Evolutionary conservation across 228 moss, liverwort and hornwort species (phyloP), one percentile per base, ranked within the genome.

Genomic region (Sphagnum magellanicum): DNA sequence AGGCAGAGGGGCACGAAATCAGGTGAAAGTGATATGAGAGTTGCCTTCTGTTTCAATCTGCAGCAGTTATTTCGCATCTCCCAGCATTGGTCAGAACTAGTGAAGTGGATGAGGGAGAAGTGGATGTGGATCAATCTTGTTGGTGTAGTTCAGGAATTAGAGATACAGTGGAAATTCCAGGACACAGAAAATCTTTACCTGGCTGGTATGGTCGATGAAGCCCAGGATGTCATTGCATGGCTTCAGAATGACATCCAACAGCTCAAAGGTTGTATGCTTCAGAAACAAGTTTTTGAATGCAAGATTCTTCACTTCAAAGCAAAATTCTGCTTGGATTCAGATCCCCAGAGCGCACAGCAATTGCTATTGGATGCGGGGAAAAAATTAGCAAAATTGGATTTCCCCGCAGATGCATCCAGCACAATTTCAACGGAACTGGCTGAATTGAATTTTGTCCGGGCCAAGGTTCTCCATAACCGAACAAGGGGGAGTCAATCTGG

Each of bases 1-100:
- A 50, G 64, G 52, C 64, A 1, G 53, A 55, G 1, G 0, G 53
- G 53, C 53, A 55, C 1, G 77, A 73, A 64, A 4, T 2, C 12
- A n/a, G 49, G 73, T 49, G 60, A 77, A 48, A 73, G 77, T 4
- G 77, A 78, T 51, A 78, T 78, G 70, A 62, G 78, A 78, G 74
- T 74, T 63, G 78, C 78, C 8, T 50, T 74, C 2, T 78, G 71
- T 63, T 63, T 51, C 63, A 70, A 74, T 71, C 50, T 74, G 74
- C 69, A 78, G 67, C 65, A 63, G 11, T 59, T 74, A 63, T 63
- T 61, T 16, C 48, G 51, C 13, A 5, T 51, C 52, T 59, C 67
- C 11, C 53, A 78, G 11, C 74, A 71, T 67, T 53, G 16, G 50
- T 51, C 6, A 46, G 17, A 70, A 6, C 63, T 66, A 65, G 62